Percentiles rank a stretch among this genome's conserved stretches.
Evolutionary conservation across 805 yeast genomes (phyloP).

Genomic region (Candida ovalis): DNA sequence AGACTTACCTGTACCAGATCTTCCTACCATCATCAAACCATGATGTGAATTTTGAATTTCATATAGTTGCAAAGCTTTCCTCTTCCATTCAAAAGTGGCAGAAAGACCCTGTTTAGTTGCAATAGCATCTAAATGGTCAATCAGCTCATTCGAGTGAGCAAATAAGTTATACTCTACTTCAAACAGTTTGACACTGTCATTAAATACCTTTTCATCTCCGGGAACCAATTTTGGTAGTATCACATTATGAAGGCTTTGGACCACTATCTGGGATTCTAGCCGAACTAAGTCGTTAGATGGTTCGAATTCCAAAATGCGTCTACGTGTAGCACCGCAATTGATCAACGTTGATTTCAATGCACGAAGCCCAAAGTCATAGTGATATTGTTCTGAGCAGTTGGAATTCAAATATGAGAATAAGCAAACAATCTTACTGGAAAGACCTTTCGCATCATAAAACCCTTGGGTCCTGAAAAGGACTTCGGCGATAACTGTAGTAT

Average conservation of each 20-base stretch:
- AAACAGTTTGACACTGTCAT: constrained; percentile 24
- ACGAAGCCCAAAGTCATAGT: constrained; percentile 89
- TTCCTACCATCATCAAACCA: constrained; percentile 81
- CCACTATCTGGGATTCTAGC: constrained; percentile 35
- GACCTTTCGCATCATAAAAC: constrained; percentile 42
- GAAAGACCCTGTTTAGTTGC: constrained; percentile 33
- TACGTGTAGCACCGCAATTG: constrained; percentile 47
- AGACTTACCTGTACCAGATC: constrained; percentile 73
- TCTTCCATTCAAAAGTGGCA: constrained; percentile 41
- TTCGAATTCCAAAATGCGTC: constrained; percentile 3
- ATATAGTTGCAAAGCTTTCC: constrained; percentile 57
- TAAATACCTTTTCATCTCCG: constrained; percentile 46
- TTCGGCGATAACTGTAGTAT: constrained; percentile 61
- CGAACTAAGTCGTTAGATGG: constrained; percentile 1
- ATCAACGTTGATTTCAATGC: constrained; percentile 66
- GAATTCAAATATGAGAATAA: constrained; percentile 47
- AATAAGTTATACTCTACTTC: constrained; percentile 9
- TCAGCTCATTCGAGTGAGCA: constrained; percentile 23
- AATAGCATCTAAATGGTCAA: constrained; percentile 20
- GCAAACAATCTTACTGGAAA: constrained; percentile 49
- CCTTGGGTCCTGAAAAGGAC: constrained; percentile 74
- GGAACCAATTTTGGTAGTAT: constrained; percentile 63
- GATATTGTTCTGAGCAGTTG: constrained; percentile 50
- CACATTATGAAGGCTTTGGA: constrained; percentile 54
- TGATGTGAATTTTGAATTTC: constrained; percentile 62